Conservation (phyloP, 2,329 filamentous ascomycete genomes). For the Aaosphaeria pasadenensis region DNA sequence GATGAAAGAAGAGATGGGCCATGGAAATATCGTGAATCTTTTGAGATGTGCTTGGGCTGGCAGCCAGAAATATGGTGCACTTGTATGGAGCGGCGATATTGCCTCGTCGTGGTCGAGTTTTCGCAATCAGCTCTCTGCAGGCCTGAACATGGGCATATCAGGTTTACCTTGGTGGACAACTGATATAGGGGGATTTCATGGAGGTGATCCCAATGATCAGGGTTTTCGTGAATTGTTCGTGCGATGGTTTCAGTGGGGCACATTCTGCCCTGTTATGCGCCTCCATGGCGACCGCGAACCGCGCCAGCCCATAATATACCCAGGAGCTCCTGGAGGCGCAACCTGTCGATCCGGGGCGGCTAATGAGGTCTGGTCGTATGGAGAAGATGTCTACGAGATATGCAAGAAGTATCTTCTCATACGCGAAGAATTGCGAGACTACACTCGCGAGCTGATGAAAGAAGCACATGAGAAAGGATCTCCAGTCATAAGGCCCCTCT, state of each 20-base stretch:
- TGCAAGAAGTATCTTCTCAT: conserved; percentile 59
- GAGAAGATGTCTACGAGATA: conserved; percentile 58
- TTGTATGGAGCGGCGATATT: conserved; percentile 68
- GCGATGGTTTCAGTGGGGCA: conserved; percentile 68
- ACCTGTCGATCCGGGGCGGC: conserved; percentile 47
- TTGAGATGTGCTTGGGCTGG: conserved; percentile 57
- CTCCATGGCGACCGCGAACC: conserved; percentile 66
- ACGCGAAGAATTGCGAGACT: conserved; percentile 57
- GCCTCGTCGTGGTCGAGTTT: conserved; percentile 61
- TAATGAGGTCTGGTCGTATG: conserved; percentile 68
- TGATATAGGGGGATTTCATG: conserved; percentile 69
- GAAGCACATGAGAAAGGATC: conserved; percentile 59
- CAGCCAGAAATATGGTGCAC: conserved; percentile 61
- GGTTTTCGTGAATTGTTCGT: conserved; percentile 62
- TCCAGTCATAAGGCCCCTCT: conserved; percentile 61
- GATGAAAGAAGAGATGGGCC: conserved; percentile 47
- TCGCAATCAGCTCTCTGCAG: conserved; percentile 59
- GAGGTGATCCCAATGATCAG: conserved; percentile 55
- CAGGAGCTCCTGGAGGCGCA: conserved; percentile 33
- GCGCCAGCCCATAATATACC: conserved; percentile 42
- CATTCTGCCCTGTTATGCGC: conserved; percentile 66
- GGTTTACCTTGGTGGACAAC: conserved; percentile 69
- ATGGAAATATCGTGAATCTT: conserved; percentile 59
- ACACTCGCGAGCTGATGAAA: conserved; percentile 57
- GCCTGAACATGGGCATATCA: conserved; percentile 63